A percentile compares a stretch with the other conserved stretches of the same genome.
phyloP scores from a whole-genome alignment of 768 basidiomycete genomes.

The Mrakia frigida region DNA sequence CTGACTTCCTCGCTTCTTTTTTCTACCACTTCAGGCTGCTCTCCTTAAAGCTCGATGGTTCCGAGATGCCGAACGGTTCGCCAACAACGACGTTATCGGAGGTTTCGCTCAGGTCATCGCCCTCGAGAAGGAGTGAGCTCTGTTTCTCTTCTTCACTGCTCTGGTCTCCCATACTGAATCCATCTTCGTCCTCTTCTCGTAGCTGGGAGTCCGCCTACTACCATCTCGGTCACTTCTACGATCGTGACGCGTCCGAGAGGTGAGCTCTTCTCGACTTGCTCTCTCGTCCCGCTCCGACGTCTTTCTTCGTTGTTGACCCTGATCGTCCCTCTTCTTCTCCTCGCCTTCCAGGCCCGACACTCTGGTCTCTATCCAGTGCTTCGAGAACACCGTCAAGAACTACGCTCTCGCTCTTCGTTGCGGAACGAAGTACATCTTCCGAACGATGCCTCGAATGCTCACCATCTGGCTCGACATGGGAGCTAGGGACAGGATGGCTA shows the following conservation, averaged over 20 bases:
- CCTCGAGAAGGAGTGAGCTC: slow-evolving; percentile 44
- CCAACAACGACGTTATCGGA: slow-evolving; percentile 57
- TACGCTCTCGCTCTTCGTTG: slow-evolving; percentile 65
- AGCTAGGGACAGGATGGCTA: not conserved
- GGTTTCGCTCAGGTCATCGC: slow-evolving; percentile 46
- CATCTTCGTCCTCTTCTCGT: slow-evolving; percentile 46
- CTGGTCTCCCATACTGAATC: not conserved
- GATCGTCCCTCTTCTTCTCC: not conserved
- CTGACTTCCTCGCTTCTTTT: slow-evolving; percentile 18
- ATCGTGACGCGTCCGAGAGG: slow-evolving; percentile 42
- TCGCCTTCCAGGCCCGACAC: slow-evolving; percentile 2
- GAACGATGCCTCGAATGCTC: slow-evolving; percentile 85
- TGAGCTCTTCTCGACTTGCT: not conserved
- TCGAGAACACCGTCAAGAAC: slow-evolving; percentile 53
- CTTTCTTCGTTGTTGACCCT: not conserved
- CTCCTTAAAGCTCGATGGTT: slow-evolving; percentile 86
- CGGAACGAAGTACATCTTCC: slow-evolving; percentile 94
- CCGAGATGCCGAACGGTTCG: slow-evolving; percentile 79
- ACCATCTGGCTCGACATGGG: slow-evolving; percentile 80
- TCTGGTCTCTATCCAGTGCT: not conserved
- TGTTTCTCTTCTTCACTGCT: not conserved
- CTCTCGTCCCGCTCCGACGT: too few relatives aligned
- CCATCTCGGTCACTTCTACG: slow-evolving; percentile 82
- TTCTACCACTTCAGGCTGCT: slow-evolving; percentile 57
- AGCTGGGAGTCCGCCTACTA: slow-evolving; percentile 74